Base-by-base conservation (phyloP, 495 filamentous ascomycete species). In the Symbiotaphrina buchneri region DNA sequence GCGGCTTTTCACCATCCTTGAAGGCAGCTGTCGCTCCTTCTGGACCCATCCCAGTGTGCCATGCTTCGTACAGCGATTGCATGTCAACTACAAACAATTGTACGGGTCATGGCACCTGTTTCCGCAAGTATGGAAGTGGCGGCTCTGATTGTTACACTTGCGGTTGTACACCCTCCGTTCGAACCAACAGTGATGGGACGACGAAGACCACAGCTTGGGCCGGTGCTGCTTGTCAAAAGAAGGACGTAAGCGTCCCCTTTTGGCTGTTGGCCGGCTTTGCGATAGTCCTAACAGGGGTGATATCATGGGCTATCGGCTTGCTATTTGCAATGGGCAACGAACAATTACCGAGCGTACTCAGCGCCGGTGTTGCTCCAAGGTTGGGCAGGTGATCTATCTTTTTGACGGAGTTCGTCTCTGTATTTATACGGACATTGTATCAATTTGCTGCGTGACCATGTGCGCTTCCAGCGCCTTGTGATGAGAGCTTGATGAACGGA, bases 161-260 rank as follows among this genome's bases (percentile, higher is more conserved):
- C 56, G 47, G 44, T 32, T 97, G 87, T 58, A 49, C 49, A 19
- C 43, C 59, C 10, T 62, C 59, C 1, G 45, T 60, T 5, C 35
- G 54, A 6, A 50, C 55, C n/a, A 44, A 46, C 7, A 58, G 54
- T 17, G 52, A 51, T 14, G 57, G 63, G 25, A 47, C 39, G 13
- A 48, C 41, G 8, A 61, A 61, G 40, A 69, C 58, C 26, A 50
- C 55, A 14, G 51, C 63, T 36, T 97, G 80, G 78, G 85, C 71
- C 30, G 87, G 87, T 8, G 52, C 68, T 20, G 74, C 74, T 37
- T 97, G 87, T 53, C 74, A 91, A 51, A 97, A 94, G 64, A 71
- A 71, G 44, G 84, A 97, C 48, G 53, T 95, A 27, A 83, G 76
- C 50, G 63, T 71, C 13, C 69, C 69, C 22, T 95, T 97, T 49